Evolutionary conservation across 495 filamentous ascomycete genomes (phyloP), one percentile per base, ranked within the genome.

Genomic region (Glarea lozoyensis): DNA sequence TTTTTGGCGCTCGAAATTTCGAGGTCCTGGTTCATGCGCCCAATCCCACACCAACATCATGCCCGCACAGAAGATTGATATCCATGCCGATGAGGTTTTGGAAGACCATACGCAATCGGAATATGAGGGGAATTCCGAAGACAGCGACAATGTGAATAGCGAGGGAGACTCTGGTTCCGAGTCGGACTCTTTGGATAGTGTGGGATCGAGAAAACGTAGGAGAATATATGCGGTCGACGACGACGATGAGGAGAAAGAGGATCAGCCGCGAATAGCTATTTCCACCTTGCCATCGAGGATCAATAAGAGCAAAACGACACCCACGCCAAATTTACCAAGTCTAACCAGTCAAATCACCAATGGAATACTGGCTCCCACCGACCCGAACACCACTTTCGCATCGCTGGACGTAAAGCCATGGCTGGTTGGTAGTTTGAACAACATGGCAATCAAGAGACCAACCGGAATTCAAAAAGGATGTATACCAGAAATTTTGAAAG

Each of bases 401-500:
- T 71, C 71, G 10, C 60, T 98, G 24, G 72, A 76, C 12, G 77
- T 97, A 2, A 71, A 79, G 32, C 88, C 84, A 61, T 97, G 92
- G 92, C 78, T 98, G 7, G 75, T 88, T n/a, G 75, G 78, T 37
- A 87, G 90, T 2, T 70, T 98, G 38, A 64, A 76, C 35, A 79
- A 82, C 37, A 84, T 98, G 84, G 84, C 86, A 19, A 94, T 98
- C 58, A 82, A 78, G 45, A 68, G 81, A 35, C 92, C 92, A 0
- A 97, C 92, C 0, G 80, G 81, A 42, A 97, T 98, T 66, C 92
- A 98, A 52, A 83, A 80, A 49, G 83, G 78, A 37, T 93, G 84
- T 62, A 96, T 98, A 55, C 87, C 86, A 15, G 81, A 84, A 52
- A 94, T 97, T 33, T 58, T 98, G 40, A 79, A 86, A 56, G 92